Conservation (phyloP, 164 flowering plant species). For the Tetrastigma voinierianum region DNA sequence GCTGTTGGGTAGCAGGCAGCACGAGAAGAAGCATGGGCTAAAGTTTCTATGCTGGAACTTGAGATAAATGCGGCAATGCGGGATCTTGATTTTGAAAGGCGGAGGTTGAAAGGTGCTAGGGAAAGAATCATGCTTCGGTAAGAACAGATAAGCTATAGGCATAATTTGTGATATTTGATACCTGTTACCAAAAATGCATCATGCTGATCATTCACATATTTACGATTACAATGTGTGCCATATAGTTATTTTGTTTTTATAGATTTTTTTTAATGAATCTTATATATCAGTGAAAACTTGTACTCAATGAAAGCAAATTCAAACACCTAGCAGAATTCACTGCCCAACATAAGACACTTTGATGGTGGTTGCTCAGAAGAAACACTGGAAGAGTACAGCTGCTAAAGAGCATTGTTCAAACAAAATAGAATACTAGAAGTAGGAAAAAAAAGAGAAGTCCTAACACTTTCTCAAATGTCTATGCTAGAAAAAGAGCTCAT, state of each 20-base stretch:
- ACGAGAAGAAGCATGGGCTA: conserved; percentile 99
- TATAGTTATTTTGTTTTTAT: too few relatives aligned
- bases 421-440: not conserved
- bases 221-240: not conserved
- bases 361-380: too few relatives aligned
- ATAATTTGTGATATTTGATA: not conserved
- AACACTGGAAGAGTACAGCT: conserved; percentile 3
- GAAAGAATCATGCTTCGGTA: conserved; percentile 97
- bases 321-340: conserved; percentile 8
- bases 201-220: not conserved
- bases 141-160: conserved; percentile 13
- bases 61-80: conserved; percentile 85
- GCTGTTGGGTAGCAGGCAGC: conserved; percentile 92
- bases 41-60: conserved; percentile 87
- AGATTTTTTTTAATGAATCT: too few relatives aligned
- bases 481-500: conserved; percentile 27
- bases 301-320: not conserved
- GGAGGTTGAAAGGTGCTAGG: conserved; percentile 79
- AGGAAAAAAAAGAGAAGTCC: not conserved
- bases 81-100: conserved; percentile 88
- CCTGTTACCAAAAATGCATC: not conserved
- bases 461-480: not conserved
- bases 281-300: not conserved
- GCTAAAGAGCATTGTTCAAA: conserved; percentile 1
- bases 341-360: not conserved